Conservation (phyloP, 2,329 filamentous ascomycete genomes). For the Catunica adiposa region DNA sequence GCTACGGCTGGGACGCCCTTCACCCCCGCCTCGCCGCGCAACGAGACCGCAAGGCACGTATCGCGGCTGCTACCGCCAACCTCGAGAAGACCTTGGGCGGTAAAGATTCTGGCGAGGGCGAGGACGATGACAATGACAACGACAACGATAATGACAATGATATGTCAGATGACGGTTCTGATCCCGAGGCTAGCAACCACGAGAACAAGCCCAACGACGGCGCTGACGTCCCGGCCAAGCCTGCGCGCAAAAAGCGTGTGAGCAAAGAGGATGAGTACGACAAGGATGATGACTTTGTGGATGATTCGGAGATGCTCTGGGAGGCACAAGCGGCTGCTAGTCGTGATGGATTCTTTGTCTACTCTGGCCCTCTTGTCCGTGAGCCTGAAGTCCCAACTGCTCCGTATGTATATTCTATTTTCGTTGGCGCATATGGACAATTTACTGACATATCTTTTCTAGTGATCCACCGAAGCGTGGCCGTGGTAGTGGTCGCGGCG, state of each 20-base stretch:
- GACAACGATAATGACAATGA: no score
- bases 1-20: conserved; percentile 85
- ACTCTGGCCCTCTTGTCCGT: conserved; percentile 76
- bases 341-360: conserved; percentile 95
- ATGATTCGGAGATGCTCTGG: conserved; percentile 90
- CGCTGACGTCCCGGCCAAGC: conserved; percentile 35
- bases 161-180: conserved; percentile 64
- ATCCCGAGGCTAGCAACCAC: conserved; percentile 67
- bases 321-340: conserved; percentile 88
- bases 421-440: neutral
- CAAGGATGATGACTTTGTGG: conserved; percentile 68
- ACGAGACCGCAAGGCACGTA: conserved; percentile 69
- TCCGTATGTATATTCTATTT: conserved; percentile 27
- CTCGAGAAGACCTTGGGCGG: conserved; percentile 53
- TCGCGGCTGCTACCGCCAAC: conserved; percentile 74
- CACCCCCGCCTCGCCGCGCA: conserved; percentile 84
- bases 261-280: conserved; percentile 73
- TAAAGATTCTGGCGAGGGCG: conserved; percentile 12
- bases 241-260: conserved; percentile 60
- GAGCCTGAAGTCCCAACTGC: conserved; percentile 60
- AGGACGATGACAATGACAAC: conserved; percentile 37
- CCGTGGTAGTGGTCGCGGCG: conserved; percentile 26
- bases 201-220: conserved; percentile 40
- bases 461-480: conserved; percentile 57
- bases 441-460: conserved; percentile 22